These are phyloP conservation scores for Coemansia sp. DNA, from an alignment of 192 early-diverging fungal genomes.

Conservation along the genomic window DNA sequence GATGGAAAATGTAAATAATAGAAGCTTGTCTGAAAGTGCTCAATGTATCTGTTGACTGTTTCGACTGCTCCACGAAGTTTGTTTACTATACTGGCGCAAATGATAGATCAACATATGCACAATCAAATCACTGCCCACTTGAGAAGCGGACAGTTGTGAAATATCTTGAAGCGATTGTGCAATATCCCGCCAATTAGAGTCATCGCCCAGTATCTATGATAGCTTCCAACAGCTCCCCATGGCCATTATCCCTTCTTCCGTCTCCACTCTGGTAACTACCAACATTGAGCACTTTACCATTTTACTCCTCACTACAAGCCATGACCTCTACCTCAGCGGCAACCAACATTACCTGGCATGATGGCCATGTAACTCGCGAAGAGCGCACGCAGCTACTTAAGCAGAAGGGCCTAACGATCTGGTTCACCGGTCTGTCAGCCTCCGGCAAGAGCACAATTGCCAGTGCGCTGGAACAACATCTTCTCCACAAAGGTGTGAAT, in stretches of 20 bases:
- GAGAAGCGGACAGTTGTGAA: not conserved
- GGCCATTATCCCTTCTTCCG: too few relatives aligned
- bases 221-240: too few relatives aligned
- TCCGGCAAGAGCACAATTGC: constrained; percentile 93
- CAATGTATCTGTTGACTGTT: too few relatives aligned
- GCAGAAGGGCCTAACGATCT: constrained; percentile 77
- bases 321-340: constrained; percentile 28
- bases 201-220: not conserved
- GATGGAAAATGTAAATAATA: too few relatives aligned
- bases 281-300: not conserved
- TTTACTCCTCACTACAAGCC: not conserved
- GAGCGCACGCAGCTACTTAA: constrained; percentile 71
- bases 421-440: constrained; percentile 95
- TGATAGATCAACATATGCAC: not conserved
- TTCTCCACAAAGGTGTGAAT: constrained; percentile 70
- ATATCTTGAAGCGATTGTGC: not conserved
- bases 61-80: too few relatives aligned
- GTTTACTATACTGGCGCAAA: too few relatives aligned
- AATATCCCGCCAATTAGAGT: constrained; percentile 20
- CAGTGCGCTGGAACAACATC: constrained; percentile 83
- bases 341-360: constrained; percentile 92
- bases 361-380: constrained; percentile 67
- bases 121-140: not conserved
- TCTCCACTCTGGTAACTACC: not conserved
- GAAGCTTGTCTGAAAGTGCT: too few relatives aligned